A percentile compares a stretch with the other conserved stretches of the same genome.
Conservation (phyloP, 2,329 filamentous ascomycete genomes). For the Ambrosiella xylebori region DNA sequence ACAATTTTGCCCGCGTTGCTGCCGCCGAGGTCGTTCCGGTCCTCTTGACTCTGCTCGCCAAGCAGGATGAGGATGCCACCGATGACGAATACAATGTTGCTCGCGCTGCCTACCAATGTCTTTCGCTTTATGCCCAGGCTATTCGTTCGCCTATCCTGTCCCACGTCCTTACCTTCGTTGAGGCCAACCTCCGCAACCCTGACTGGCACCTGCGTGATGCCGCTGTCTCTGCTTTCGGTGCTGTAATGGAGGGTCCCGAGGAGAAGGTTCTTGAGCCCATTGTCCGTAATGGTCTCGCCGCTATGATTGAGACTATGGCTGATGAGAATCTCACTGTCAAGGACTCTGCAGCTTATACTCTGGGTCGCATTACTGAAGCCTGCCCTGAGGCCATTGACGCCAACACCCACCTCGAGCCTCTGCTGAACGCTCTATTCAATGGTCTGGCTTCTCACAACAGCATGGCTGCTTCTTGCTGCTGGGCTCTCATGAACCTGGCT, state of each 20-base stretch:
- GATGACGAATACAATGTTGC: slow-evolving; percentile 98
- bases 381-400: slow-evolving; percentile 87
- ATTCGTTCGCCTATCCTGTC: slow-evolving; percentile 71
- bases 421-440: slow-evolving; percentile 78
- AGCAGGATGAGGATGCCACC: slow-evolving; percentile 91
- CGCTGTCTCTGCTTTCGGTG: slow-evolving; percentile 89
- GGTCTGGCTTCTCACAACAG: slow-evolving; percentile 81
- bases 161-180: slow-evolving; percentile 79
- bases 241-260: slow-evolving; percentile 96
- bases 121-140: slow-evolving; percentile 88
- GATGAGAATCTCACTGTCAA: slow-evolving; percentile 78
- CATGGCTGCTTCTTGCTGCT: slow-evolving; percentile 97
- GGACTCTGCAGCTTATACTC: slow-evolving; percentile 88
- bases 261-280: slow-evolving; percentile 82
- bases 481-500: slow-evolving; percentile 95
- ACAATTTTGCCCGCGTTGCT: slow-evolving; percentile 87
- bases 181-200: slow-evolving; percentile 72
- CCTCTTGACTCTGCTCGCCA: slow-evolving; percentile 71
- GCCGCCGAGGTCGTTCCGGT: slow-evolving; percentile 90
- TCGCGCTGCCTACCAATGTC: slow-evolving; percentile 85
- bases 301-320: slow-evolving; percentile 82
- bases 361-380: slow-evolving; percentile 88
- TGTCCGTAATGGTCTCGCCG: slow-evolving; percentile 84
- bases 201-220: slow-evolving; percentile 94
- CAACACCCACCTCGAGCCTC: slow-evolving; percentile 58